These are phyloP conservation scores for Porogramme epimiltina DNA, from an alignment of 1,284 basidiomycete genomes.

Conservation along the genomic window DNA sequence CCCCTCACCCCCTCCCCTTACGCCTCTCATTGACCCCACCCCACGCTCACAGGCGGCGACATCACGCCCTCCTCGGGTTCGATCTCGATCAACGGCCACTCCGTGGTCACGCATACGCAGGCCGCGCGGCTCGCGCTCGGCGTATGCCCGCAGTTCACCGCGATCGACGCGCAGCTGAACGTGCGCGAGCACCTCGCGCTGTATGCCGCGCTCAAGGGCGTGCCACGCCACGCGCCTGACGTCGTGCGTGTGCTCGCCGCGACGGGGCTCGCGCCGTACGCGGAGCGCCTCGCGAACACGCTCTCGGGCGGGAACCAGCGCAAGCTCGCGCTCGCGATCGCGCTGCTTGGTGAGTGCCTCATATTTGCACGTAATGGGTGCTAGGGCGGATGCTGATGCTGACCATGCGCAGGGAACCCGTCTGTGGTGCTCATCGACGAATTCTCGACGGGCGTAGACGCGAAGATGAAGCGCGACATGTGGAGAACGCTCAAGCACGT, in stretches of 20 bases:
- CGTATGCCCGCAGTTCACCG: conserved; percentile 84
- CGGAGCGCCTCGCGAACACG: conserved; percentile 70
- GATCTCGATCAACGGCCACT: conserved; percentile 63
- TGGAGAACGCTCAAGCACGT: conserved; percentile 74
- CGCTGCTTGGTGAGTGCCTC: conserved; percentile 65
- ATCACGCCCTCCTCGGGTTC: conserved; percentile 65
- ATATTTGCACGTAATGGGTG: not conserved
- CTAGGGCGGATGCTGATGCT: too few species aligned
- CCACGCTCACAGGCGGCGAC: conserved; percentile 52
- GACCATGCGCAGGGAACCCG: conserved; percentile 54
- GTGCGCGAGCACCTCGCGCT: conserved; percentile 75
- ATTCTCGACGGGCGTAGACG: conserved; percentile 82
- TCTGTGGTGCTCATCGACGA: conserved; percentile 81
- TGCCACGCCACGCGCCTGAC: conserved; percentile 46
- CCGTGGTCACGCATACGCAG: conserved; percentile 61
- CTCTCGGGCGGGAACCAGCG: conserved; percentile 82
- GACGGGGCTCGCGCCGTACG: conserved; percentile 62
- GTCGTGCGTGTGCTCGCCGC: conserved; percentile 61
- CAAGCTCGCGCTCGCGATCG: conserved; percentile 77
- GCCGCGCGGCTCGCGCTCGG: conserved; percentile 68
- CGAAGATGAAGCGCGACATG: conserved; percentile 83
- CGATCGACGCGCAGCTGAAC: conserved; percentile 76
- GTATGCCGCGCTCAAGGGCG: conserved; percentile 71
- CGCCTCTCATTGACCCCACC: too few species aligned
- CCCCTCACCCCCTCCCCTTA: too few species aligned